A percentile compares a stretch with the other conserved stretches of the same genome.
phyloP scores from a whole-genome alignment of 306 rosid genomes.

The Lathyrus aphaca region DNA sequence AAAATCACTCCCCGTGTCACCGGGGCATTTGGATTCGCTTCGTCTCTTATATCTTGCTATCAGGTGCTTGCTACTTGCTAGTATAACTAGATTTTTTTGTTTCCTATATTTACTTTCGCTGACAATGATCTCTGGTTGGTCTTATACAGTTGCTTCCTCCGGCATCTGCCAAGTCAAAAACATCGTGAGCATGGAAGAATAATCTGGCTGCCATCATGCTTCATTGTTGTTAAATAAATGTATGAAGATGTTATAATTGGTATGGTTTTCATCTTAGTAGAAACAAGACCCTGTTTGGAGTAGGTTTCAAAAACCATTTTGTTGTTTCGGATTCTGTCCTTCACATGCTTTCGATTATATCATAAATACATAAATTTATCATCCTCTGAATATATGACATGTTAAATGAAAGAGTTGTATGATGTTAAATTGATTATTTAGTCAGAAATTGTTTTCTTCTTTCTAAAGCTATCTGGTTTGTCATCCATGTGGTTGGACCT shows the following conservation, averaged over 20 bases:
- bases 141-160: slow-evolving; percentile 89
- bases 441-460: not conserved
- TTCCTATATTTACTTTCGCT: slow-evolving; percentile 29
- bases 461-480: too few relatives aligned
- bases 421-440: not conserved
- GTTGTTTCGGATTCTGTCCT: slow-evolving; percentile 6
- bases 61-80: slow-evolving; percentile 61
- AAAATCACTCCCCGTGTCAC: slow-evolving; percentile 90
- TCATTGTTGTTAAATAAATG: slow-evolving; percentile 48
- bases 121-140: slow-evolving; percentile 39
- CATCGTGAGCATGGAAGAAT: slow-evolving; percentile 52
- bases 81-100: slow-evolving; percentile 10
- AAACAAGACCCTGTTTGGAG: slow-evolving; percentile 32
- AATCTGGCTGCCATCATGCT: slow-evolving; percentile 24
- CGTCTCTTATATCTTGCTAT: slow-evolving; percentile 92
- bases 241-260: slow-evolving; percentile 48
- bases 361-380: slow-evolving; percentile 24
- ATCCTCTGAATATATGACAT: slow-evolving; percentile 19
- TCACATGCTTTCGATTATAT: slow-evolving; percentile 2
- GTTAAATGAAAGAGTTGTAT: not conserved
- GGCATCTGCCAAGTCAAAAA: slow-evolving; percentile 68
- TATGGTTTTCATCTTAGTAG: slow-evolving; percentile 37
- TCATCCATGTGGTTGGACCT: too few relatives aligned
- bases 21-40: slow-evolving; percentile 83
- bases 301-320: slow-evolving; percentile 25